phyloP scores from a whole-genome alignment of 768 basidiomycete species.

The Boletus edulis region DNA sequence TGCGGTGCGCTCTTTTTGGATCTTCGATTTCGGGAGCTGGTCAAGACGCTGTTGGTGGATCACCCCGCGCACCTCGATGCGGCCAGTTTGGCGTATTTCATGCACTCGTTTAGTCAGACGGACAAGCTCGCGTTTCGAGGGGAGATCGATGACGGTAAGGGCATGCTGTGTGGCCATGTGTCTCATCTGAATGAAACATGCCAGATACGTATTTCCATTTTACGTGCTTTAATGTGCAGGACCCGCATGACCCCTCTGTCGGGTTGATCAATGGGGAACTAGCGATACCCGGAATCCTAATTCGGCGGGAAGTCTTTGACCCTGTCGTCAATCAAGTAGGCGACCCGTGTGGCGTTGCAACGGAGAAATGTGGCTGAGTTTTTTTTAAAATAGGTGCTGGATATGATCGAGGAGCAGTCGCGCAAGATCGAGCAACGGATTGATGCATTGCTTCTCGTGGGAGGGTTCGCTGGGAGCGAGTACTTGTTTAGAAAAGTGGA shows the following conservation, averaged over 20 bases:
- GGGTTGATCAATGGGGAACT: constrained; percentile 83
- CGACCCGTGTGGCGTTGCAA: constrained; percentile 5
- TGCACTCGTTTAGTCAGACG: constrained; percentile 86
- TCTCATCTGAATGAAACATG: constrained; percentile 9
- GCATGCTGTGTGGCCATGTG: constrained; percentile 13
- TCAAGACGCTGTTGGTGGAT: constrained; percentile 72
- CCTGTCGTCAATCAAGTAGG: constrained; percentile 78
- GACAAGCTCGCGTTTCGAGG: constrained; percentile 81
- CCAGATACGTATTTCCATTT: constrained; percentile 83
- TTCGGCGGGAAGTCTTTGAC: constrained; percentile 84
- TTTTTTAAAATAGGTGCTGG: constrained; percentile 54
- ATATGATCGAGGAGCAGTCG: constrained; percentile 76
- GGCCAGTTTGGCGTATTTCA: constrained; percentile 81
- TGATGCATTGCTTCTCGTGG: constrained; percentile 85
- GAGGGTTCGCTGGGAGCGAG: constrained; percentile 85
- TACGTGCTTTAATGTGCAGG: constrained; percentile 86
- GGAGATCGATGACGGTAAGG: constrained; percentile 66
- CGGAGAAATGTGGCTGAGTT: constrained; percentile 4
- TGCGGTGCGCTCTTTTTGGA: constrained; percentile 89
- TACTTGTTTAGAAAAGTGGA: constrained; percentile 80
- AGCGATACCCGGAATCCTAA: constrained; percentile 73
- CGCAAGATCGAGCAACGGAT: constrained; percentile 64
- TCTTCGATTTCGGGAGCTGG: constrained; percentile 79
- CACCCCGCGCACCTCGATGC: constrained; percentile 84
- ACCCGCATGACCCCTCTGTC: constrained; percentile 75